Base-by-base conservation (phyloP, 176 grass and related monocot genomes). In the Themeda triandra region DNA sequence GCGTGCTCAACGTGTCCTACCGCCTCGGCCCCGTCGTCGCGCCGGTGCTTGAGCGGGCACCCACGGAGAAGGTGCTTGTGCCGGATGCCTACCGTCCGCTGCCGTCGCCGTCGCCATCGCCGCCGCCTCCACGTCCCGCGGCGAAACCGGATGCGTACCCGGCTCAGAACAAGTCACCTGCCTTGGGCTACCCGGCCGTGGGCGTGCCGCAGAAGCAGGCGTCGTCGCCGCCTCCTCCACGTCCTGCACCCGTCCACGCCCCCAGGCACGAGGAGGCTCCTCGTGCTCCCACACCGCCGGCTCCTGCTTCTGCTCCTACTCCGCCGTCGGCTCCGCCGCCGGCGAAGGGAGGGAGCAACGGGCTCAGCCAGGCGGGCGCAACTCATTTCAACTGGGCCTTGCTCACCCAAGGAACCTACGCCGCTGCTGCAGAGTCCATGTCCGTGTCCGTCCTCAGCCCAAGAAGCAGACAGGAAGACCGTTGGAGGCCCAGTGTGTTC, bases 1-100 rank as follows among this genome's bases (percentile, higher is more conserved):
- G 95, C 67, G n/a, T 84, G 71, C 84, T 97, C 67, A 75, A 84
- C 78, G 77, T 97, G 40, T 88, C 92, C 13, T 92, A 89, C 71
- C 83, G 88, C 45, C 88, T 94, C 3, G 79, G 92, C 63, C 90
- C 87, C 42, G 46, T 67, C 84, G n/a, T 81, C 35, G 54, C 68
- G 9, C 77, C 65, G 3, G 41, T 13, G 14, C 2, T 49, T 1
- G 45, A 17, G 14, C 1, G 1, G 48, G 4, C 4, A 18, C 6
- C 18, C 6, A 1, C 51, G 18, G 51, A 21, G 1, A 54, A 54
- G 51, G n/a, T n/a, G n/a, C n/a, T n/a, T n/a, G n/a, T n/a, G n/a
- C n/a, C n/a, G n/a, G n/a, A n/a, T n/a, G n/a, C n/a, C n/a, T n/a
- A n/a, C n/a, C n/a, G n/a, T n/a, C n/a, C n/a, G n/a, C n/a, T n/a